Base-by-base conservation (phyloP, 2,329 filamentous ascomycete genomes). In the Trichothecium roseum region DNA sequence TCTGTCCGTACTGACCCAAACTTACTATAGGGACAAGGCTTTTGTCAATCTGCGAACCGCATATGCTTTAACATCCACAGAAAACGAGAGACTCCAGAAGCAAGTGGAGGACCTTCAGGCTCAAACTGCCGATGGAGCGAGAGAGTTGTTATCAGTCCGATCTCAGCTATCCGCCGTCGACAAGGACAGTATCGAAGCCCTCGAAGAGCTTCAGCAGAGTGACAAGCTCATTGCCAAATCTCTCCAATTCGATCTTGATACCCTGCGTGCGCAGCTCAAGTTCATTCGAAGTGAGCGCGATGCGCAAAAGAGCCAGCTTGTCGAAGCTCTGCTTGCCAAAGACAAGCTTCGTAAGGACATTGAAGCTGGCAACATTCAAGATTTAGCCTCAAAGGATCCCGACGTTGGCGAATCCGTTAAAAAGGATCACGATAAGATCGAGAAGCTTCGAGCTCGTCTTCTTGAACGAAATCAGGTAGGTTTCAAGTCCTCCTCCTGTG, bases 401-500 rank as follows among this genome's bases (percentile, higher is more conserved):
- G 54, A 55, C 38, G 42, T 41, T 24, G 50, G 47, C 4, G 61
- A 64, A 30, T 50, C 56, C 32, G 48, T 55, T 37, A 56, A 54
- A 41, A 69, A 68, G 53, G 48, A 53, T 32, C 51, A 49, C 40
- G 72, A 73, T 46, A 72, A 73, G 59, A 65, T 72, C 40, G 70
- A 74, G 48, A 75, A 76, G 58, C 60, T 77, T 32, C 66, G 69
- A 32, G 56, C 62, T 34, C 65, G 66, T 32, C 63, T 75, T 43
- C 67, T 67, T 52, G 64, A 73, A 52, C 60, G 73, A 49, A 71
- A 71, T 43, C 68, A 77, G 68, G 74, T 78, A 55, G 69, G 72
- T 61, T 24, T 10, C 10, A 10, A 24, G 20, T 32, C 18, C 14
- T 24, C 15, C 36, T 33, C 35, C 17, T 6, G 24, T 35, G 17